Conservation (phyloP, 192 early-diverging fungal genomes). For the Coemansia asiatica region DNA sequence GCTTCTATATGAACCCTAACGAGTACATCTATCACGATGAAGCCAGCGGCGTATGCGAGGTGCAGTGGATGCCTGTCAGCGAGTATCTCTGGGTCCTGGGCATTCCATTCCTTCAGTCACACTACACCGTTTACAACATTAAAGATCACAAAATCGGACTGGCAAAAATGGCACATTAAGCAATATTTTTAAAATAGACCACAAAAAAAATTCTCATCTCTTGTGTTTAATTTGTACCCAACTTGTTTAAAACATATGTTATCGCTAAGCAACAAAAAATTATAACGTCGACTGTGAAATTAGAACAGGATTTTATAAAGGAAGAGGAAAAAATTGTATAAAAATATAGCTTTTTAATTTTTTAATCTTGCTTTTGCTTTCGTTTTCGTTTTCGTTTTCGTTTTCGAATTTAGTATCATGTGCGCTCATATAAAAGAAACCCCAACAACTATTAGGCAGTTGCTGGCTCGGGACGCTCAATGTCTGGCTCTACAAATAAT, state of each 20-base stretch:
- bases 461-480: constrained; percentile 24
- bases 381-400: too few species aligned
- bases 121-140: constrained; percentile 57
- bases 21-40: constrained; percentile 54
- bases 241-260: too few species aligned
- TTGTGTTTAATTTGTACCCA: too few species aligned
- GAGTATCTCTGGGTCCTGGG: constrained; percentile 56
- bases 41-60: constrained; percentile 37
- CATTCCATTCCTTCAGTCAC: constrained; percentile 49
- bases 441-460: not conserved
- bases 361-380: not conserved
- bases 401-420: too few species aligned
- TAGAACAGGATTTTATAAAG: too few species aligned
- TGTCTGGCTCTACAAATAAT: constrained; percentile 31
- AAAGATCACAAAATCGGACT: constrained; percentile 45
- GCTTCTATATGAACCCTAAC: constrained; percentile 41
- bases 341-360: not conserved
- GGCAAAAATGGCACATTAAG: constrained; percentile 25
- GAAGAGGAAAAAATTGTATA: not conserved
- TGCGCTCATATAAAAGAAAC: too few species aligned
- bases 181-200: not conserved
- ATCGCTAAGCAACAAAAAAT: too few species aligned
- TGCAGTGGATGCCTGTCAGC: constrained; percentile 57
- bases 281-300: too few species aligned
- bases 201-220: too few species aligned